phyloP scores from a whole-genome alignment of 768 basidiomycete genomes.

The Leccinum truebloodii region DNA sequence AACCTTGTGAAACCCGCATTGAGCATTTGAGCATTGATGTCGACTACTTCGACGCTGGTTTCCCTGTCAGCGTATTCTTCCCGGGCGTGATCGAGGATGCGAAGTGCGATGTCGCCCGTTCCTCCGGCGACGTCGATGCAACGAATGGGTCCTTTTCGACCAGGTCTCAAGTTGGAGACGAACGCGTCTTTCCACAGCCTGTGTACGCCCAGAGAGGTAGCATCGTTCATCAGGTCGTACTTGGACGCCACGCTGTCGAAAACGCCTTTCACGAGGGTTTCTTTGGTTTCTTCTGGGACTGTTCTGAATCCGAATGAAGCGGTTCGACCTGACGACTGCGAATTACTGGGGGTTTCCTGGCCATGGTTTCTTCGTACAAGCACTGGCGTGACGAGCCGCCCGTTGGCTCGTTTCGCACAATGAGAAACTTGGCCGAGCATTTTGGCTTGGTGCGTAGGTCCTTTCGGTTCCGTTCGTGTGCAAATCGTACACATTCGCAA shows the following conservation, averaged over 20 bases:
- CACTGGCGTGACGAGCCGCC: conserved; percentile 12
- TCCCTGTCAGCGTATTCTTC: conserved; percentile 90
- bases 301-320: conserved; percentile 94
- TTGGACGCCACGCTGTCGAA: conserved; percentile 94
- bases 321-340: conserved; percentile 40
- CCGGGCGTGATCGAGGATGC: conserved; percentile 88
- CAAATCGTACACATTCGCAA: background rate
- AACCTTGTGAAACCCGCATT: conserved; percentile 87
- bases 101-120: conserved; percentile 94
- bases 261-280: conserved; percentile 86
- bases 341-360: conserved; percentile 6
- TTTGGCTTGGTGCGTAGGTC: background rate
- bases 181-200: conserved; percentile 96
- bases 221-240: conserved; percentile 99
- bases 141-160: conserved; percentile 67
- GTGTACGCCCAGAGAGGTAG: conserved; percentile 96
- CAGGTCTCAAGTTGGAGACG: conserved; percentile 73
- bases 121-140: conserved; percentile 98
- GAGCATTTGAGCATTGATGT: conserved; percentile 96
- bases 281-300: conserved; percentile 85
- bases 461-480: background rate
- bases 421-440: conserved; percentile 22
- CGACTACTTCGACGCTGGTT: conserved; percentile 84
- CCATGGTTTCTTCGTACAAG: conserved; percentile 27
- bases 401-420: conserved; percentile 15